Evolutionary conservation across 2,329 filamentous ascomycete genomes (phyloP), one percentile per base, ranked within the genome.

Genomic region (Remersonia thermophila): DNA sequence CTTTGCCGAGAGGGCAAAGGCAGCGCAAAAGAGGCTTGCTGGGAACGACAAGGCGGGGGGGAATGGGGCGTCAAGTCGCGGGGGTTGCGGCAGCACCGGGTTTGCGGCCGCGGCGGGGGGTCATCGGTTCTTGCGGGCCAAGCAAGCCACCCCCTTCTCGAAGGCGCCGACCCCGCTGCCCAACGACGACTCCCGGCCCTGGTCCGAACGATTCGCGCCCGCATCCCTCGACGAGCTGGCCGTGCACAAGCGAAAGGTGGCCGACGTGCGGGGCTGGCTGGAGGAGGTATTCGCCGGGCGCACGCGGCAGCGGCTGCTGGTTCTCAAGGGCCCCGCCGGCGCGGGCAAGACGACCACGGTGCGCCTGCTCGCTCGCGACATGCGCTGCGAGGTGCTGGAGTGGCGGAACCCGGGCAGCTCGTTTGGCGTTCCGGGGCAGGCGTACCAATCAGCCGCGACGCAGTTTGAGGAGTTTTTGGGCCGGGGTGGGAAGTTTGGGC

Each of bases 401-500:
- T 98, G 91, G 91, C 82, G 77, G 53, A 95, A 93, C 53, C 86
- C 89, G 1, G 67, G 72, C 1, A 73, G 70, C 1, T 71, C 71
- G 2, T 54, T 66, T 2, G 71, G 69, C 1, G 65, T 70, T 2
- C 60, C 69, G 7, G 71, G 75, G 27, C 77, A 74, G 30, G 77
- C 75, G 0, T 78, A 77, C 34, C 65, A 77, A 29, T 87, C 86
- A 1, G 69, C 78, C 20, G 76, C 83, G 4, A 69, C 76, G 6
- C 83, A 93, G 47, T 98, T 98, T 51, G 84, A 93, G 47, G 89
- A 96, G 43, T 98, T 96, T 48, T 65, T 98, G 40, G 79, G 76
- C 9, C 73, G 86, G 38, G 80, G 84, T 36, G 80, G 84, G 38
- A 82, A 79, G 44, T 94, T 91, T 57, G 74, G 79, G 12, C 80